phyloP scores from a whole-genome alignment of 768 basidiomycete species.

The Asterophora parasitica region DNA sequence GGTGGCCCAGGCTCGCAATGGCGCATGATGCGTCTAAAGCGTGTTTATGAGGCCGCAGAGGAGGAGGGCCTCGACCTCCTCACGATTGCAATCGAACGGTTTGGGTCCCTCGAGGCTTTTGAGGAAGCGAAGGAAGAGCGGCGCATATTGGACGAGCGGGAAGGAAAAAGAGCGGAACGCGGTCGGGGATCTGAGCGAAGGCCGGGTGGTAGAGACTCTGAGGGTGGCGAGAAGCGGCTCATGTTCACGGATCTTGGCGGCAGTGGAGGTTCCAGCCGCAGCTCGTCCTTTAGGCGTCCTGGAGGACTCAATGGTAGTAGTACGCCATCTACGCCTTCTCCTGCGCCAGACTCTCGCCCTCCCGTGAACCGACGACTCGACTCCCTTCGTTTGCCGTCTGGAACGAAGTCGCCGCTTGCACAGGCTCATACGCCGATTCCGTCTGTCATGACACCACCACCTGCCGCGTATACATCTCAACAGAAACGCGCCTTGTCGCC shows the following conservation, averaged over 20 bases:
- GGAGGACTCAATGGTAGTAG: constrained; percentile 56
- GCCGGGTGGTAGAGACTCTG: constrained; percentile 26
- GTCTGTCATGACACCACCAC: constrained; percentile 79
- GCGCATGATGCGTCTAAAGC: constrained; percentile 95
- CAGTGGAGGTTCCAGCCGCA: constrained; percentile 70
- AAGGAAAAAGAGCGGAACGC: constrained; percentile 43
- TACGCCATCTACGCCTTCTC: constrained; percentile 58
- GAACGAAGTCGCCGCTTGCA: constrained; percentile 50
- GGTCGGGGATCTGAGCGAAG: constrained; percentile 28
- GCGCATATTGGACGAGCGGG: constrained; percentile 78
- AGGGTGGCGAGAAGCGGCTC: constrained; percentile 50
- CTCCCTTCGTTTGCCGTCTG: constrained; percentile 57
- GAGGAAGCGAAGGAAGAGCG: constrained; percentile 87
- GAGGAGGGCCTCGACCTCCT: constrained; percentile 74
- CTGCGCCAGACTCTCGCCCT: constrained; percentile 32
- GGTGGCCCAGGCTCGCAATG: constrained; percentile 93
- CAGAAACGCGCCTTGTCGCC: constrained; percentile 53
- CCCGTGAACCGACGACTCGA: constrained; percentile 51
- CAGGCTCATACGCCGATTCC: constrained; percentile 84
- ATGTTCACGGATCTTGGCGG: constrained; percentile 64
- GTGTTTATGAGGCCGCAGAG: constrained; percentile 85
- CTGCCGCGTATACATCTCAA: constrained; percentile 24
- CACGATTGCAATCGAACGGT: constrained; percentile 83
- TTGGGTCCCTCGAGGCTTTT: constrained; percentile 80
- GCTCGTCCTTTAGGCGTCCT: constrained; percentile 85